phyloP scores from a whole-genome alignment of 2,329 filamentous ascomycete species.

The Alternaria incomplexa region DNA sequence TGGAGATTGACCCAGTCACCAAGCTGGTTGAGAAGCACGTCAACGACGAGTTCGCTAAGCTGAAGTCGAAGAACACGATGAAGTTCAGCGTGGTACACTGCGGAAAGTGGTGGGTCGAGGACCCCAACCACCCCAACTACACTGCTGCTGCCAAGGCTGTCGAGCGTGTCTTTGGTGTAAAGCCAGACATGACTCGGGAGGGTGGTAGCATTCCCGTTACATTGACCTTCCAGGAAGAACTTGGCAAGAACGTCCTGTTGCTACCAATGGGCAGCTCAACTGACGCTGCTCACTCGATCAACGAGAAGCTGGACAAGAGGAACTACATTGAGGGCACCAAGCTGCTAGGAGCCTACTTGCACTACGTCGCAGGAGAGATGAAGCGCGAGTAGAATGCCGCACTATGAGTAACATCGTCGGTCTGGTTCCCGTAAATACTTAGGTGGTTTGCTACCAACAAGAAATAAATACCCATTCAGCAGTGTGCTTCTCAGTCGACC shows the following conservation, averaged over 20 bases:
- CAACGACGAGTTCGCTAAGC: conserved; percentile 81
- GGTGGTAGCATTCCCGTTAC: conserved; percentile 98
- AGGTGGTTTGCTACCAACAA: background rate
- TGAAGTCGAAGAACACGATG: conserved; percentile 90
- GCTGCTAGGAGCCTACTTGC: conserved; percentile 90
- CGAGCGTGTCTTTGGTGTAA: conserved; percentile 89
- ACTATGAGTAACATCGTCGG: background rate
- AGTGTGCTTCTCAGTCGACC: background rate
- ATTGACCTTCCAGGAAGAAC: conserved; percentile 95
- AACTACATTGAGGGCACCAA: conserved; percentile 99
- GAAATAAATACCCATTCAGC: conserved; percentile 15
- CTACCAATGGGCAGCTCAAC: conserved; percentile 97
- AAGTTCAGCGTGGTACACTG: conserved; percentile 83
- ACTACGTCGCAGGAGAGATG: conserved; percentile 93
- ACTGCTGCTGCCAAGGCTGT: conserved; percentile 93
- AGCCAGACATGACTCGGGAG: conserved; percentile 94
- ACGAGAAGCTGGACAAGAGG: conserved; percentile 95
- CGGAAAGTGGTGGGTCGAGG: conserved; percentile 98
- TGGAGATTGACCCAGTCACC: conserved; percentile 92
- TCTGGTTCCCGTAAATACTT: background rate
- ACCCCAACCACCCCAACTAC: conserved; percentile 99
- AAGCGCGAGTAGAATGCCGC: conserved; percentile 46
- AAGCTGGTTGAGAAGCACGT: conserved; percentile 83
- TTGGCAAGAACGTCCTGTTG: conserved; percentile 94
- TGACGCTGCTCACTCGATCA: conserved; percentile 95